Conservation (phyloP, 805 yeast genomes). For the Myxozyma neotropica region DNA sequence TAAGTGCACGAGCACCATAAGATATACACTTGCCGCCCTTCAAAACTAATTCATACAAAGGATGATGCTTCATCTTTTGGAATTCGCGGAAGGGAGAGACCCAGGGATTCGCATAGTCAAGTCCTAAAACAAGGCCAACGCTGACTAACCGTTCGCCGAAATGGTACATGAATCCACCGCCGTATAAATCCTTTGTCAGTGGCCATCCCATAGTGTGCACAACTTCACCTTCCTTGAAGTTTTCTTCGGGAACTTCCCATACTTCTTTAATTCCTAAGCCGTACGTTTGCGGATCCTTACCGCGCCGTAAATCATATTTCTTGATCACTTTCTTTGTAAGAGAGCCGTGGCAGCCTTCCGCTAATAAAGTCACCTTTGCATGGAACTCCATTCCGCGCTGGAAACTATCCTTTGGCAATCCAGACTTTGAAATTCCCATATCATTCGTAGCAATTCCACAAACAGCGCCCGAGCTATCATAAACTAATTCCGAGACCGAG, state of each 20-base stretch:
- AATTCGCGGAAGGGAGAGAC: conserved; percentile 94
- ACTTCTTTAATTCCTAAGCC: conserved; percentile 96
- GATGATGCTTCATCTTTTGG: conserved; percentile 82
- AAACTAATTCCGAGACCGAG: conserved; percentile 65
- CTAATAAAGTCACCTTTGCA: conserved; percentile 83
- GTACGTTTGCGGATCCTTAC: conserved; percentile 74
- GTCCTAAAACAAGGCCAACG: conserved; percentile 91
- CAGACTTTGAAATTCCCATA: conserved; percentile 77
- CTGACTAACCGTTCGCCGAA: conserved; percentile 91
- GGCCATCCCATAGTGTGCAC: conserved; percentile 93
- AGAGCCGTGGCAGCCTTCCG: conserved; percentile 99
- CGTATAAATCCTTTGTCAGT: conserved; percentile 69
- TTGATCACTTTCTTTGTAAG: conserved; percentile 74
- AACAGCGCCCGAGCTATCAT: conserved; percentile 58
- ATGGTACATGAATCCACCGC: conserved; percentile 97
- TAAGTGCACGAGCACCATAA: conserved; percentile 93
- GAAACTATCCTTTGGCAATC: conserved; percentile 77
- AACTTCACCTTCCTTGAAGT: conserved; percentile 77
- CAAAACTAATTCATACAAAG: conserved; percentile 71
- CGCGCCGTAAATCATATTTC: conserved; percentile 67
- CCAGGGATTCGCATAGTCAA: conserved; percentile 94
- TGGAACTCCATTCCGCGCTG: conserved; percentile 98
- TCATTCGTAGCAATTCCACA: conserved; percentile 94
- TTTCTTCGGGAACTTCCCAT: conserved; percentile 88
- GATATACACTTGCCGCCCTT: conserved; percentile 91